Conservation (phyloP, 768 basidiomycete genomes). For the Tulasnella sp. region DNA sequence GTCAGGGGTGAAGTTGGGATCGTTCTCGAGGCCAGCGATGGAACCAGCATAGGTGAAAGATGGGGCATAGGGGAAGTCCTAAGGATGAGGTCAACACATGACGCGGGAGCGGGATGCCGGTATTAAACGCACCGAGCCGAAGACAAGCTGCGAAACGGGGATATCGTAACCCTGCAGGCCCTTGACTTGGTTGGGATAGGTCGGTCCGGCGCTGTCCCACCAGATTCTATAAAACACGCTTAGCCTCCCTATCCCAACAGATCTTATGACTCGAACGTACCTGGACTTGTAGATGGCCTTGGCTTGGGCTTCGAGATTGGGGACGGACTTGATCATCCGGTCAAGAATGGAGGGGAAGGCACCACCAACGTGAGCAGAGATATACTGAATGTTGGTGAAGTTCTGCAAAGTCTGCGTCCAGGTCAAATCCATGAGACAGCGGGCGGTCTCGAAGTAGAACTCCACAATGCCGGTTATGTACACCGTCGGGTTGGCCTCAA, state of each 20-base stretch:
- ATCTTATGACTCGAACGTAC: neutral
- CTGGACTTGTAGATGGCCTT: conserved; percentile 11
- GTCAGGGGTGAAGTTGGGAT: neutral
- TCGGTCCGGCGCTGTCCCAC: conserved; percentile 15
- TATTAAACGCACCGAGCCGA: conserved; percentile 5
- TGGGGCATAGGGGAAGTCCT: conserved; percentile 13
- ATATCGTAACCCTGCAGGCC: conserved; percentile 9
- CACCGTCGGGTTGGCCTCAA: conserved; percentile 10
- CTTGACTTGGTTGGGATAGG: conserved; percentile 7
- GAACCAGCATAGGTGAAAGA: neutral
- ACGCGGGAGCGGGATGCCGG: neutral
- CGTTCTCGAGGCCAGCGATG: neutral
- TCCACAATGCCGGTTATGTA: conserved; percentile 3
- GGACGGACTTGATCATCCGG: conserved; percentile 10
- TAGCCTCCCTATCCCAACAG: too few relatives aligned
- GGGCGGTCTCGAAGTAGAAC: conserved; percentile 15
- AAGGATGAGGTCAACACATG: neutral
- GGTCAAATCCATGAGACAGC: conserved; percentile 11
- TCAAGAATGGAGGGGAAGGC: conserved; percentile 9
- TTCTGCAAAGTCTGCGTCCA: neutral
- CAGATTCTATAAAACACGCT: neutral
- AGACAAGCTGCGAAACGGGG: conserved; percentile 9
- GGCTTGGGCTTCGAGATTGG: neutral
- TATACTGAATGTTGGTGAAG: conserved; percentile 10
- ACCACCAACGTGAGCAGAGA: conserved; percentile 10